Conservation (phyloP, 2,329 filamentous ascomycete genomes). For the Lasiodiplodia sp. region DNA sequence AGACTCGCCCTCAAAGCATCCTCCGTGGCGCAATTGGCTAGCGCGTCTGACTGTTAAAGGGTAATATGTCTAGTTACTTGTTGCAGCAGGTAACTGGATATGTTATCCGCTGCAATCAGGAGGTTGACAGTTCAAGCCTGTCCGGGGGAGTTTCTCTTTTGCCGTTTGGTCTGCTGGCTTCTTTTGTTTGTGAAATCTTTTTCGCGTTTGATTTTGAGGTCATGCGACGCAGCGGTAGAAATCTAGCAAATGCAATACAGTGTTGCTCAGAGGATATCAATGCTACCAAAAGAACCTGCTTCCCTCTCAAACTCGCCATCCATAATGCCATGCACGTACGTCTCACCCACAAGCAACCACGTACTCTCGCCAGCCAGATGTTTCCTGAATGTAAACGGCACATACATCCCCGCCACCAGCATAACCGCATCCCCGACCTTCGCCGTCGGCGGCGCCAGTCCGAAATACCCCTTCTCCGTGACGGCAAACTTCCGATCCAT, state of each 20-base stretch:
- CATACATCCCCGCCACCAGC: not conserved
- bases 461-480: not conserved
- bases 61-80: not conserved
- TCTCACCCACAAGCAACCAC: not conserved
- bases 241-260: too few species aligned
- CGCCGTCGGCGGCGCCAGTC: not conserved
- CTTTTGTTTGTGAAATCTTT: not conserved
- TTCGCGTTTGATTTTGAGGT: not conserved
- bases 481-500: not conserved
- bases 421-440: not conserved
- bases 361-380: too few species aligned
- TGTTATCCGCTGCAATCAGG: not conserved
- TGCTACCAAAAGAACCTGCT: too few species aligned
- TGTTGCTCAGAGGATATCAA: too few species aligned
- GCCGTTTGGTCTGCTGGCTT: not conserved
- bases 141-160: not conserved
- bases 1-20: slow-evolving; percentile 30
- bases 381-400: not conserved
- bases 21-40: slow-evolving; percentile 60
- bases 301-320: not conserved
- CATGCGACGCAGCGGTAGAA: not conserved
- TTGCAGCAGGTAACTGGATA: too few species aligned
- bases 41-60: slow-evolving; percentile 66
- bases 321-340: not conserved
- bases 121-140: slow-evolving; percentile 1